These are phyloP conservation scores for Colletotrichum shisoi DNA, from an alignment of 2,329 filamentous ascomycete genomes.

Conservation along the genomic window DNA sequence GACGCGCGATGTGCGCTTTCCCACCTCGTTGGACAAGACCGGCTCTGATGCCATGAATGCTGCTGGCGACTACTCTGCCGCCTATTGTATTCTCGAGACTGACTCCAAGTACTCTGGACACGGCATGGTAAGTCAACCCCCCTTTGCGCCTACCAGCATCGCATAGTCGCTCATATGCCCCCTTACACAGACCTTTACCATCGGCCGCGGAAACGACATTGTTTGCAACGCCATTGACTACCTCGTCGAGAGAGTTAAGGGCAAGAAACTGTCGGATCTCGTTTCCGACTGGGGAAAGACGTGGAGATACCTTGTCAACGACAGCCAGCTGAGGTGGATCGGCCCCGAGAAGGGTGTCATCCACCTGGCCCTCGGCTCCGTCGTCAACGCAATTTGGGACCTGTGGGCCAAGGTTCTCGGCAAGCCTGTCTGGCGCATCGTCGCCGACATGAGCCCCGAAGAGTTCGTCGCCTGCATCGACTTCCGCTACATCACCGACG, in stretches of 20 bases:
- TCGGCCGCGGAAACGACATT: conserved; percentile 89
- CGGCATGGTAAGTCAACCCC: conserved; percentile 70
- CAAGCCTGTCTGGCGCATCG: conserved; percentile 90
- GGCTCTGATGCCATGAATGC: conserved; percentile 97
- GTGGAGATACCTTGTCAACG: conserved; percentile 90
- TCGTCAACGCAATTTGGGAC: conserved; percentile 93
- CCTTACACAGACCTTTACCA: conserved; percentile 71
- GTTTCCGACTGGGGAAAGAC: conserved; percentile 85
- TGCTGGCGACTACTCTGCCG: conserved; percentile 88
- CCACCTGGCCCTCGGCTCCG: conserved; percentile 86
- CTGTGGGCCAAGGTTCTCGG: conserved; percentile 88
- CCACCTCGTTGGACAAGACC: conserved; percentile 95
- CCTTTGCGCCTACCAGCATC: neutral
- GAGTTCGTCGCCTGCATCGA: conserved; percentile 89
- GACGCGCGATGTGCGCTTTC: conserved; percentile 79
- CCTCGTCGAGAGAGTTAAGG: conserved; percentile 77
- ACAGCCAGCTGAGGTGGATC: conserved; percentile 92
- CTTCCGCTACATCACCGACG: conserved; percentile 93
- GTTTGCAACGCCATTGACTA: conserved; percentile 85
- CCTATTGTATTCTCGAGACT: conserved; percentile 91
- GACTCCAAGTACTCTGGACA: conserved; percentile 76
- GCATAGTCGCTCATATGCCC: conserved; percentile 8
- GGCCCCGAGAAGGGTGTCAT: conserved; percentile 94
- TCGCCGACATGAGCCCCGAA: conserved; percentile 88
- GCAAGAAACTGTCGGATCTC: conserved; percentile 78